Evolutionary conservation across 148 eudicot species (phyloP).

Genomic region (Spergularia marina): DNA sequence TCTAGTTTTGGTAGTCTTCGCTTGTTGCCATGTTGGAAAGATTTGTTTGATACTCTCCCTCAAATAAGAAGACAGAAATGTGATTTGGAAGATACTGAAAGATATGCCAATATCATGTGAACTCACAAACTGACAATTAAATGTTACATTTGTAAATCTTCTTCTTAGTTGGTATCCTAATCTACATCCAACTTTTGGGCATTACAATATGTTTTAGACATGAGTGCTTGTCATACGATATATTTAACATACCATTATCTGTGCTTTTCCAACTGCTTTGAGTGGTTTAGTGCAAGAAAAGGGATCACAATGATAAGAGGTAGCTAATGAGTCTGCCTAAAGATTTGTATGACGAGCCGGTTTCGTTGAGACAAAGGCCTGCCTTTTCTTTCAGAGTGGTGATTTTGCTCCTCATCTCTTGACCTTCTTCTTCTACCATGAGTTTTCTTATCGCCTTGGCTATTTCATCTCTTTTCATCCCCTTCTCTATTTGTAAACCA

Average conservation of each 20-base stretch:
- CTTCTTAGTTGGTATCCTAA: not conserved
- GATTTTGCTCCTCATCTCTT: conserved; percentile 37
- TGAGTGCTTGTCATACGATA: too few relatives aligned
- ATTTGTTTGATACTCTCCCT: too few relatives aligned
- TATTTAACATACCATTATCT: too few relatives aligned
- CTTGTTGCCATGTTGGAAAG: not conserved
- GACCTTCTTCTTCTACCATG: conserved; percentile 47
- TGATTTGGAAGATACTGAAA: too few relatives aligned
- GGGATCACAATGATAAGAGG: conserved; percentile 17
- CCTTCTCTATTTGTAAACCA: conserved; percentile 44
- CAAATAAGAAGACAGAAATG: too few relatives aligned
- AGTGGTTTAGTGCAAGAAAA: too few relatives aligned
- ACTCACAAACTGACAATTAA: too few relatives aligned
- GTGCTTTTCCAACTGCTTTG: too few relatives aligned
- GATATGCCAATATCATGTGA: not conserved
- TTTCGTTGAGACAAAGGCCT: conserved; percentile 20
- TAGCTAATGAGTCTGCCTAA: conserved; percentile 28
- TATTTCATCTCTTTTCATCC: conserved; percentile 32
- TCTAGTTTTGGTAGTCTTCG: not conserved
- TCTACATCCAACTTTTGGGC: not conserved
- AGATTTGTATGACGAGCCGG: conserved; percentile 41
- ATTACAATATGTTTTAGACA: too few relatives aligned
- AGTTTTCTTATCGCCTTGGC: conserved; percentile 31
- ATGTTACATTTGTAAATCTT: too few relatives aligned
- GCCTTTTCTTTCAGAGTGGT: conserved; percentile 37